phyloP scores from a whole-genome alignment of 2,329 filamentous ascomycete genomes.

The Monilinia vaccinii-corymbosi region DNA sequence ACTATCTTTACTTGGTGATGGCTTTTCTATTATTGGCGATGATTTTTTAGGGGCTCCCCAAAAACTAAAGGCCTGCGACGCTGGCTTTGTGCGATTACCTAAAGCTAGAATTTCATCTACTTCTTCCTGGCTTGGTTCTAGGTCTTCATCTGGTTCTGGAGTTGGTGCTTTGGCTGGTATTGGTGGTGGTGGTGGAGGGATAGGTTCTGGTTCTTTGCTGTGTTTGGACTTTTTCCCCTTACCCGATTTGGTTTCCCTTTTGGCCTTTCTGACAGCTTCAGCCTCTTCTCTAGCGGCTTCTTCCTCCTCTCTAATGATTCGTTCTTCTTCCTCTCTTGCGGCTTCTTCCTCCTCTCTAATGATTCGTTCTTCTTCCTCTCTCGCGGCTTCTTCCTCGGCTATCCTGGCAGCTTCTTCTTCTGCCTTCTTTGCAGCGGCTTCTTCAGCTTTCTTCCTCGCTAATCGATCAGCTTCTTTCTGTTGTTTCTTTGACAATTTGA shows the following conservation, averaged over 20 bases:
- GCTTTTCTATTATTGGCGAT: constrained; percentile 7
- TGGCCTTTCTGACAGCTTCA: constrained; percentile 28
- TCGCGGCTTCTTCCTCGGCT: constrained; percentile 34
- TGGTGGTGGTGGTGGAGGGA: constrained; percentile 1
- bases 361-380: constrained; percentile 30
- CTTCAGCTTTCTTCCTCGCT: constrained; percentile 36
- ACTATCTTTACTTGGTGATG: constrained; percentile 22
- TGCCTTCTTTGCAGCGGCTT: constrained; percentile 35
- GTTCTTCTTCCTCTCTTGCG: constrained; percentile 33
- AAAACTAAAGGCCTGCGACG: constrained; percentile 40
- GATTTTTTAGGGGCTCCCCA: constrained; percentile 45
- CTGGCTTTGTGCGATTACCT: constrained; percentile 1
- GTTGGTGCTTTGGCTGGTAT: constrained; percentile 1
- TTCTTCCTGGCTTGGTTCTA: constrained; percentile 32
- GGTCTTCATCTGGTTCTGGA: constrained; percentile 1
- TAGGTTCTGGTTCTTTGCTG: constrained; percentile 18
- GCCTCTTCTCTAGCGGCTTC: constrained; percentile 29
- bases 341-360: constrained; percentile 32
- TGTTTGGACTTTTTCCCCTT: constrained; percentile 29
- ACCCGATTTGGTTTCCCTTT: constrained; percentile 31
- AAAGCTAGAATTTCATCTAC: constrained; percentile 18
- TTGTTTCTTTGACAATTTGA: constrained; percentile 41
- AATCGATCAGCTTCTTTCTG: constrained; percentile 38
- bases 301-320: constrained; percentile 32
- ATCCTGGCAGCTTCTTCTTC: constrained; percentile 32